Evolutionary conservation across 2,329 filamentous ascomycete species (phyloP).

Genomic region (Cadophora sp.): DNA sequence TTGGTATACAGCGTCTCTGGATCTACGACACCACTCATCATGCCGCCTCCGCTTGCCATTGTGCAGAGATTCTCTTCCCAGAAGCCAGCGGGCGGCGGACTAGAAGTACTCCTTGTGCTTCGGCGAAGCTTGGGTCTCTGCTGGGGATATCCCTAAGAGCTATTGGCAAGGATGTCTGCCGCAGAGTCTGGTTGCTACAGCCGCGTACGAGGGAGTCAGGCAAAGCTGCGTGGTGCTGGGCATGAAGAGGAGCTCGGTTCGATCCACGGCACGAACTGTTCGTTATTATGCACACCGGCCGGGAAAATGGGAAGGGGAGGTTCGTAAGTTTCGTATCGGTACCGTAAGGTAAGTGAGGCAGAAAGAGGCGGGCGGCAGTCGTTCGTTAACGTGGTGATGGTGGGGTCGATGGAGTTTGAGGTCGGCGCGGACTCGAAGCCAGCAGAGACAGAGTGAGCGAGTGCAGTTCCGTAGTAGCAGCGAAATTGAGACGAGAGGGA

Average conservation of each 20-base stretch:
- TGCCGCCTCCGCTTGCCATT: slow-evolving; percentile 43
- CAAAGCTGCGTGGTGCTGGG: background rate
- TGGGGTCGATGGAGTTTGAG: slow-evolving; percentile 33
- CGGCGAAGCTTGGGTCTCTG: slow-evolving; percentile 14
- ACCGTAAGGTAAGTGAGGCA: background rate
- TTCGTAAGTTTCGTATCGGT: slow-evolving; percentile 18
- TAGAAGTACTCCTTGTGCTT: slow-evolving; percentile 19
- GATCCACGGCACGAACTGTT: slow-evolving; percentile 8
- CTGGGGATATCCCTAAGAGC: slow-evolving; percentile 22
- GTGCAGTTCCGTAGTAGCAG: background rate
- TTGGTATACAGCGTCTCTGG: slow-evolving; percentile 94
- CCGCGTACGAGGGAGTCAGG: slow-evolving; percentile 8
- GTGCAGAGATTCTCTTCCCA: slow-evolving; percentile 23
- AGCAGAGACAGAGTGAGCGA: background rate
- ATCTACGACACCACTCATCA: slow-evolving; percentile 66
- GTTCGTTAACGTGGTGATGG: slow-evolving; percentile 39
- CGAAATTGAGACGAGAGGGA: slow-evolving; percentile 6
- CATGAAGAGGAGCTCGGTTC: slow-evolving; percentile 18
- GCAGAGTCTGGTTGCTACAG: slow-evolving; percentile 22
- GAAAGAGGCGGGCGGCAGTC: slow-evolving; percentile 25
- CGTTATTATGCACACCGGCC: background rate
- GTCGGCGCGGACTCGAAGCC: slow-evolving; percentile 1
- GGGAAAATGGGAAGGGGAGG: background rate
- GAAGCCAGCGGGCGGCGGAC: background rate
- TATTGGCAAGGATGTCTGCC: slow-evolving; percentile 25